phyloP scores from a whole-genome alignment of 257 asterid genomes.

The Capsicum pubescens region DNA sequence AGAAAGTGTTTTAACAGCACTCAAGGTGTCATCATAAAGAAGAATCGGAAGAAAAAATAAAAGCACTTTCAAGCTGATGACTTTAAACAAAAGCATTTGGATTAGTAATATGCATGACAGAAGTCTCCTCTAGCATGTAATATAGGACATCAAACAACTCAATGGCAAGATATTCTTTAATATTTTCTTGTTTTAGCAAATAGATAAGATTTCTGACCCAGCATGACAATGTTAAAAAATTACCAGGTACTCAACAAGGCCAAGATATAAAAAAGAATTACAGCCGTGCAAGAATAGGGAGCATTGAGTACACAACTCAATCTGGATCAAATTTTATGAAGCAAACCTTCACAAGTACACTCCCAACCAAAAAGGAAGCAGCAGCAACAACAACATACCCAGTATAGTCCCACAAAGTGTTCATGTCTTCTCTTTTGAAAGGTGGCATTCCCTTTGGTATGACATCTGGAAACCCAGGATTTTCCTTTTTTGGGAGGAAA shows the following conservation, averaged over 20 bases:
- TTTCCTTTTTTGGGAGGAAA: neutral
- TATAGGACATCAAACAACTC: conserved; percentile 25
- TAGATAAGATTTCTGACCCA: neutral
- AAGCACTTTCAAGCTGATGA: neutral
- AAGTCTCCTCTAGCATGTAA: neutral
- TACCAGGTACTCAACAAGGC: neutral
- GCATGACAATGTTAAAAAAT: neutral
- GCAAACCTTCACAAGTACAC: conserved; percentile 14
- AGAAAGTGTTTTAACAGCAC: conserved; percentile 30
- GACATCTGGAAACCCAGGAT: neutral
- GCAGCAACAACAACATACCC: no score
- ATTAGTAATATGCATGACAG: neutral
- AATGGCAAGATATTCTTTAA: no score
- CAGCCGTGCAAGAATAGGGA: neutral
- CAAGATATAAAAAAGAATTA: neutral
- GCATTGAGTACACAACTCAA: neutral
- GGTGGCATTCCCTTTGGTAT: neutral
- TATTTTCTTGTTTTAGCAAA: neutral
- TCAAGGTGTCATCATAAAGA: neutral
- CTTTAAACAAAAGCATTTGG: conserved; percentile 19
- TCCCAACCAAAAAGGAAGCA: neutral
- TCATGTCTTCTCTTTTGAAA: neutral
- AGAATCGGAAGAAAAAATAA: neutral
- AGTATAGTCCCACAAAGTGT: neutral
- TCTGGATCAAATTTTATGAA: neutral